Conservation (phyloP, 345 rosid genomes). For the Microcos paniculata region DNA sequence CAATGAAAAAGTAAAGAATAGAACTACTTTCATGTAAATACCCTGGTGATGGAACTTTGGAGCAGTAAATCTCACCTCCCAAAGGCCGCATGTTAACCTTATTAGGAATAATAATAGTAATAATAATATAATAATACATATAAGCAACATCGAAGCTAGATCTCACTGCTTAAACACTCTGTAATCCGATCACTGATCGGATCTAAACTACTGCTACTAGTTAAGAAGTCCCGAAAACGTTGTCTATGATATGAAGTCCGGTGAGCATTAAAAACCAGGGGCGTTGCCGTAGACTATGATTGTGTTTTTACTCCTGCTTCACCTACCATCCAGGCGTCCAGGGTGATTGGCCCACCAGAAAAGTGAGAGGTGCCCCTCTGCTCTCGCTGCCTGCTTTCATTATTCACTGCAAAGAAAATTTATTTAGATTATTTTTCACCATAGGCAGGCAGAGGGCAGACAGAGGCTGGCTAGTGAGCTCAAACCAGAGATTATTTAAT, state of each 20-base stretch:
- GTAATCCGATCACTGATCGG: too few species aligned
- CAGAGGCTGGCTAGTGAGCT: too few species aligned
- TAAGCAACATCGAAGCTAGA: too few species aligned
- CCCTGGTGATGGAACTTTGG: neutral
- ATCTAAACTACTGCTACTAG: too few species aligned
- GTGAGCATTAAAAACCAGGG: neutral
- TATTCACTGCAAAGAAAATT: neutral
- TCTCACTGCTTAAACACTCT: neutral
- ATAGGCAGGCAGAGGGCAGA: too few species aligned
- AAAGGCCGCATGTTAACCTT: neutral
- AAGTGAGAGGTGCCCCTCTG: too few species aligned
- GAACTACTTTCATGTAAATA: neutral
- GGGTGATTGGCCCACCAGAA: neutral
- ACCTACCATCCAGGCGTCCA: neutral
- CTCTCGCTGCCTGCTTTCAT: neutral
- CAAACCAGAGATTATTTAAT: too few species aligned
- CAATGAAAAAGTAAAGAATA: neutral
- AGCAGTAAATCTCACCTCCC: conserved; percentile 5
- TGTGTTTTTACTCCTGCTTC: neutral
- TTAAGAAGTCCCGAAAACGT: neutral
- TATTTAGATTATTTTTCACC: too few species aligned
- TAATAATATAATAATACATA: neutral
- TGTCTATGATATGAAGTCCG: neutral
- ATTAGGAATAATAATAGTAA: too few species aligned
- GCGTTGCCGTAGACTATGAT: too few species aligned